Evolutionary conservation across 192 early-diverging fungal species (phyloP).

Genomic region (Haplosporangium gracile): DNA sequence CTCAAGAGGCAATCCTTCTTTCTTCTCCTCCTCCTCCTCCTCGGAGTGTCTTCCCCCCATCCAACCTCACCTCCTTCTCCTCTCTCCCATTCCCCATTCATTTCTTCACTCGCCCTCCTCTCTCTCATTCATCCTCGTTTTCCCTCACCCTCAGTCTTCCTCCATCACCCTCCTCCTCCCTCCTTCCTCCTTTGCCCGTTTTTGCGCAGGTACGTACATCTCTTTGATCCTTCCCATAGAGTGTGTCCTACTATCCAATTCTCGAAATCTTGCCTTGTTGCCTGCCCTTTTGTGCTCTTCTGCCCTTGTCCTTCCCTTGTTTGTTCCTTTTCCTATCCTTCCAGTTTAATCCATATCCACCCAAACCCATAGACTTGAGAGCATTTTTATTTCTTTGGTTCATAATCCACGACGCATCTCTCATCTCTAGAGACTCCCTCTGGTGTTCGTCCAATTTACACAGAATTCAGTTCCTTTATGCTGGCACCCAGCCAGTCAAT

Average conservation of each 20-base stretch:
- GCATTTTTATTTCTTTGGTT: not conserved
- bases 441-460: too few species aligned
- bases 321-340: not conserved
- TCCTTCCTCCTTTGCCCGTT: not conserved
- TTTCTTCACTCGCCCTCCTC: not conserved
- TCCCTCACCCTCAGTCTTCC: not conserved
- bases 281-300: not conserved
- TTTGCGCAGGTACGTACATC: not conserved
- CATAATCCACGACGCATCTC: slow-evolving; percentile 1
- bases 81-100: not conserved
- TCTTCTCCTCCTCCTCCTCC: not conserved
- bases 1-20: not conserved
- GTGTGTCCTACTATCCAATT: not conserved
- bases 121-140: not conserved
- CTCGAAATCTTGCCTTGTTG: not conserved
- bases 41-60: not conserved
- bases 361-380: not conserved
- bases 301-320: not conserved
- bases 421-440: slow-evolving; percentile 1
- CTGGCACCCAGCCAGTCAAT: not conserved
- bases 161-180: not conserved
- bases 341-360: not conserved
- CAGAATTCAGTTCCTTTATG: not conserved
- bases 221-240: too few species aligned
- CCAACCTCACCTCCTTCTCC: not conserved